Evolutionary conservation across 768 basidiomycete genomes (phyloP).

Genomic region (Termitomyces sp.): DNA sequence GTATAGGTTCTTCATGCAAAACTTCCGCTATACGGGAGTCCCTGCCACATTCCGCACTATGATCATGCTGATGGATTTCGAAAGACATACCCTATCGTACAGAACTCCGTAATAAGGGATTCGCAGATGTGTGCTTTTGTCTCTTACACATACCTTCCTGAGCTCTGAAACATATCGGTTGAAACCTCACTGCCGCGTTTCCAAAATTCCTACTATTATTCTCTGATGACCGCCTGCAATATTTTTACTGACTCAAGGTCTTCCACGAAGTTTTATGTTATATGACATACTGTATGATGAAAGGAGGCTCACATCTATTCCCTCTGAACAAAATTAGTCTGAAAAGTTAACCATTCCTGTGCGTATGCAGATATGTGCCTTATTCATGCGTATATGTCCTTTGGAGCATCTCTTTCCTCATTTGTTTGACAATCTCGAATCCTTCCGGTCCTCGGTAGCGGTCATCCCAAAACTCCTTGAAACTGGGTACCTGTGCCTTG

Average conservation of each 20-base stretch:
- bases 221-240: neutral
- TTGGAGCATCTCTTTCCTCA: neutral
- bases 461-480: neutral
- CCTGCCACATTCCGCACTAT: neutral
- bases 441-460: neutral
- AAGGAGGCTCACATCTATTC: too few species aligned
- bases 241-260: neutral
- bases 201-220: neutral
- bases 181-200: neutral
- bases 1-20: neutral
- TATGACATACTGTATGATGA: neutral
- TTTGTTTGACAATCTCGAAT: neutral
- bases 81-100: neutral
- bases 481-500: neutral
- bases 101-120: neutral
- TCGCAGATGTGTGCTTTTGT: neutral
- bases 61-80: neutral
- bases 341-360: neutral
- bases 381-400: too few species aligned
- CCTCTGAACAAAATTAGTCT: neutral
- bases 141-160: neutral
- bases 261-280: neutral
- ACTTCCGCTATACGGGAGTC: neutral
- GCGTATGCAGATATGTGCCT: neutral
- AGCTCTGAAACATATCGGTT: neutral